Base-by-base conservation (phyloP, 169 alveolate genomes). In the Perkinsus olseni region DNA sequence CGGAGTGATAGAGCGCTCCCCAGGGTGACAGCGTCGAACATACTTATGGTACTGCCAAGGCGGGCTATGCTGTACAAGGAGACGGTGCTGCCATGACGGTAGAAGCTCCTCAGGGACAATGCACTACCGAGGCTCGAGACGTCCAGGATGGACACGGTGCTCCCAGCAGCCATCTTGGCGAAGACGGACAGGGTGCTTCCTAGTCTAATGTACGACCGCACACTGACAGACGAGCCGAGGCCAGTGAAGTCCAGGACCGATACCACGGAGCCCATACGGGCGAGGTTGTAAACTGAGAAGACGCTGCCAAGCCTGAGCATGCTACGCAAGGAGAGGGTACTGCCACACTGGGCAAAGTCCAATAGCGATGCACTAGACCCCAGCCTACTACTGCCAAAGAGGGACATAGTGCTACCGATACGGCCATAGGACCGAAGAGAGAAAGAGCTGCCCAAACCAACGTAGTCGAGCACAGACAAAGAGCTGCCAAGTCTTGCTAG, bases 361-460 rank as follows among this genome's bases (percentile, higher is more conserved):
- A 90, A 38, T 28, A 90, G 48, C n/a, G 50, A 36, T 38, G 38
- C 6, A 38, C 92, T 90, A 36, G 92, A 90, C 48, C 39, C 92
- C 8, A 38, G 45, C n/a, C 92, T 31, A 17, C n/a, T 13, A 3
- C 36, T 6, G 45, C 92, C 45, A 39, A 4, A 90, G 0, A 90
- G n/a, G n/a, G 92, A 90, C 90, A 74, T 51, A 93, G 95, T 40
- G 93, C 95, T 93, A 92, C 95, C 95, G 28, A 50, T 92, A 39
- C 93, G 74, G 91, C 45, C 91, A 11, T 13, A 38, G 8, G 39
- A 90, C 21, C 50, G 93, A 39, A 91, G 34, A 0, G 93, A 51
- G 74, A 74, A 0, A 6, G 45, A 13, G 17, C 62, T 37, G 37
- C 93, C 94, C 13, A 38, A 13, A 28, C 39, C 11, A 0, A 20